These are phyloP conservation scores for Pythium phragmitis DNA, from an alignment of 352 stramenopile species.

Conservation along the genomic window DNA sequence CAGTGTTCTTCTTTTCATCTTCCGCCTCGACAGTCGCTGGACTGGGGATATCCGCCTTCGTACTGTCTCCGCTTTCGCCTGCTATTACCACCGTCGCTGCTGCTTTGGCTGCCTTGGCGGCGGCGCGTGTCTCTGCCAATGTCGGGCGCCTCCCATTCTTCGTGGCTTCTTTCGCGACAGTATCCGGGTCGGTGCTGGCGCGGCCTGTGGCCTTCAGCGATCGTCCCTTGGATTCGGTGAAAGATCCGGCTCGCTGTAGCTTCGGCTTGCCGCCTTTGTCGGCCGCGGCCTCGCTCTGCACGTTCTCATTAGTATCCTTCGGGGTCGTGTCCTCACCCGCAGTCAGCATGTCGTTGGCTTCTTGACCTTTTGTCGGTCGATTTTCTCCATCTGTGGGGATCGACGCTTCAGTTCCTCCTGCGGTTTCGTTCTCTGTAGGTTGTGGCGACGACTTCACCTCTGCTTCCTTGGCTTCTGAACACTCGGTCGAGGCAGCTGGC, in stretches of 20 bases:
- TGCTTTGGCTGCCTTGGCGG: slow-evolving; percentile 11
- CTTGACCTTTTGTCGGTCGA: not conserved
- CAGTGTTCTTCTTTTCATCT: not conserved
- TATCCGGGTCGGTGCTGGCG: slow-evolving; percentile 15
- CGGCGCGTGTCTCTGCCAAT: slow-evolving; percentile 7
- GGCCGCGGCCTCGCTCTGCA: not conserved
- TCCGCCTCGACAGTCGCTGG: not conserved
- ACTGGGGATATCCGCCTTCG: not conserved
- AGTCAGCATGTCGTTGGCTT: not conserved
- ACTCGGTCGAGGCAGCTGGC: not conserved
- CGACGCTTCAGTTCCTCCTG: not conserved
- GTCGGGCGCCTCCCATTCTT: slow-evolving; percentile 5
- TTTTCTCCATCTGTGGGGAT: not conserved
- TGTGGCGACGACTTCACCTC: not conserved
- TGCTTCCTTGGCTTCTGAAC: not conserved
- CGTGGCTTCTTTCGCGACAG: slow-evolving; percentile 12
- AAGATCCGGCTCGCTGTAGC: slow-evolving; percentile 18
- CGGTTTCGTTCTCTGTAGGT: not conserved
- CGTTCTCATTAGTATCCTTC: not conserved
- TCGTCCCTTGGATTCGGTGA: slow-evolving; percentile 7
- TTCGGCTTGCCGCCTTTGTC: not conserved
- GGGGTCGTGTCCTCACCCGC: not conserved
- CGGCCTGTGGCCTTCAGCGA: not conserved
- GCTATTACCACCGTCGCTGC: not conserved
- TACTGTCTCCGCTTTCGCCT: not conserved